phyloP scores from a whole-genome alignment of 139 green algal species.

The Chlamydomonas sp. region DNA sequence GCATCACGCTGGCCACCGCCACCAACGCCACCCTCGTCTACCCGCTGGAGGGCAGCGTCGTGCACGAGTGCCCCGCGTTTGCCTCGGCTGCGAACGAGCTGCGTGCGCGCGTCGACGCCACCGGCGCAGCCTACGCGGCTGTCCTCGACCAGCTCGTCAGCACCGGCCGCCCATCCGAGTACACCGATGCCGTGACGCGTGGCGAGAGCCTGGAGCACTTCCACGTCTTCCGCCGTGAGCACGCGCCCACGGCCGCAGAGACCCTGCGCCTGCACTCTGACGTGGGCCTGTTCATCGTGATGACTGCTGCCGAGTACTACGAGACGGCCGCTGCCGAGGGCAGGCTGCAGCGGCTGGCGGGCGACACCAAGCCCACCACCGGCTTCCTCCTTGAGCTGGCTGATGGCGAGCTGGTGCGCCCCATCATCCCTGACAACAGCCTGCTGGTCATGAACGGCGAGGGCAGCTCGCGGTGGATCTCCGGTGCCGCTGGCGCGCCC shows the following conservation, averaged over 20 bases:
- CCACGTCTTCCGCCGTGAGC: neutral
- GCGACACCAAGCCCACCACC: neutral
- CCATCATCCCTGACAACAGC: constrained; percentile 5
- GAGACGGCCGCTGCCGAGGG: neutral
- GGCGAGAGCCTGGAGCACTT: constrained; percentile 18
- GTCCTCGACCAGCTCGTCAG: neutral
- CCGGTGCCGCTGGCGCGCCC: neutral
- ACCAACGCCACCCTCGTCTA: constrained; percentile 7
- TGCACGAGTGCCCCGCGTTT: constrained; percentile 15
- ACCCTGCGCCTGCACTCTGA: constrained; percentile 19
- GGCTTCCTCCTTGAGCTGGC: constrained; percentile 13
- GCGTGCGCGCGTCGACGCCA: neutral
- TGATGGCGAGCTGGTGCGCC: constrained; percentile 16
- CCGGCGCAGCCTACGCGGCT: neutral
- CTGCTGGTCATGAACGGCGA: constrained; percentile 36
- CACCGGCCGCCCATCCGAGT: neutral
- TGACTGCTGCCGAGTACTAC: constrained; percentile 24
- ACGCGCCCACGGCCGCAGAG: neutral
- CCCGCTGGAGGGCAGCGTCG: neutral
- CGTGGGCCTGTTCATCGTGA: constrained; percentile 30
- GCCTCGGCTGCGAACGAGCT: neutral
- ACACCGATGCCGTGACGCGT: neutral
- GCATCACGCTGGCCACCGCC: constrained; percentile 14
- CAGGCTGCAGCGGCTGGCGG: neutral
- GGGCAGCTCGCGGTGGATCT: constrained; percentile 17